Evolutionary conservation across 73 alveolate genomes (phyloP).

Genomic region (Stentor roeselii): DNA sequence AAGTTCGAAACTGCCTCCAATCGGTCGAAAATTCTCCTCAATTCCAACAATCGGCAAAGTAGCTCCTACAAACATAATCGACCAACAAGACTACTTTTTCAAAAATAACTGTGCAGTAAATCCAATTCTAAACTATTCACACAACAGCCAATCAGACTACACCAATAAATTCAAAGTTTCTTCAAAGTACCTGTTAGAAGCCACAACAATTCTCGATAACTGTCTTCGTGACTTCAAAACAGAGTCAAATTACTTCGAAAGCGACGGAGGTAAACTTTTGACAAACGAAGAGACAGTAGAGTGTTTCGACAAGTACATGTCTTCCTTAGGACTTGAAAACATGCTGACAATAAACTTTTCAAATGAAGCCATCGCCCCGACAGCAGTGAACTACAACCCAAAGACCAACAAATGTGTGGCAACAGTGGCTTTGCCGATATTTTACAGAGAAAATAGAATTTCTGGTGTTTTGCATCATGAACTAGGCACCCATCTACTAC

Average conservation of each 20-base stretch:
- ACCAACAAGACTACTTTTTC: conserved; percentile 65
- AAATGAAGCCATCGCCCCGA: conserved; percentile 67
- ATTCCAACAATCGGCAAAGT: not conserved
- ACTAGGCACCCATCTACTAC: conserved; percentile 79
- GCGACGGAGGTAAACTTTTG: conserved; percentile 68
- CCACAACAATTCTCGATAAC: conserved; percentile 58
- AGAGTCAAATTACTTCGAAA: conserved; percentile 48
- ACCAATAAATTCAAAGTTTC: conserved; percentile 42
- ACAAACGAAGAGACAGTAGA: conserved; percentile 59
- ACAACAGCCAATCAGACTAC: conserved; percentile 26
- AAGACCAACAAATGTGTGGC: conserved; percentile 56
- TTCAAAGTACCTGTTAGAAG: conserved; percentile 42
- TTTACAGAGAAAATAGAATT: conserved; percentile 66
- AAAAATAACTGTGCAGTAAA: conserved; percentile 50
- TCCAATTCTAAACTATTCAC: conserved; percentile 70
- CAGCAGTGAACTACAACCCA: conserved; percentile 52
- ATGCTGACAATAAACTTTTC: conserved; percentile 41
- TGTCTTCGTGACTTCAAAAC: conserved; percentile 59
- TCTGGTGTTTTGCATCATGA: conserved; percentile 80
- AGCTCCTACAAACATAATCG: conserved; percentile 47
- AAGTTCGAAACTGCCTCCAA: not conserved
- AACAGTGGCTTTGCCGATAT: conserved; percentile 71
- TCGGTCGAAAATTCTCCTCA: not conserved
- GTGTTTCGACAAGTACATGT: conserved; percentile 48
- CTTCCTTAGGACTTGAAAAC: conserved; percentile 49